Percentiles rank a stretch among this genome's conserved stretches.
These are phyloP conservation scores for Venturia asperata DNA, from an alignment of 2,329 filamentous ascomycete species.

Conservation along the genomic window DNA sequence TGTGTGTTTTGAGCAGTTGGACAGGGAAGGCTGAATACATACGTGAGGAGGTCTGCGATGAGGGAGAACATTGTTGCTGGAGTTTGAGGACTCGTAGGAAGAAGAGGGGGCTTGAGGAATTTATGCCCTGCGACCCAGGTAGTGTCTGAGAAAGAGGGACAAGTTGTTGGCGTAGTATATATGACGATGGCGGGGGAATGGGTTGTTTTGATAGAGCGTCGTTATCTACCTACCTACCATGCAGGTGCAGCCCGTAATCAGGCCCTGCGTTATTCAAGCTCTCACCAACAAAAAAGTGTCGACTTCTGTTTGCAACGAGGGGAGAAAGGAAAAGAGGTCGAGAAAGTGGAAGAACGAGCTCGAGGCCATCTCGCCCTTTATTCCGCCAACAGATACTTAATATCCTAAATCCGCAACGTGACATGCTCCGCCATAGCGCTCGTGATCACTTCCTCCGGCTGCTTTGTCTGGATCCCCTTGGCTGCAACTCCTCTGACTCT, in stretches of 20 bases:
- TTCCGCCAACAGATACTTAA: no score
- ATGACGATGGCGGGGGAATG: slow-evolving; percentile 3
- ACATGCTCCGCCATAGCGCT: neutral
- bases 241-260: neutral
- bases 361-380: no score
- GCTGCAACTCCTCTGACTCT: neutral
- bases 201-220: neutral
- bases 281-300: no score
- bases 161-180: neutral
- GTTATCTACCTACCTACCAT: neutral
- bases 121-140: neutral
- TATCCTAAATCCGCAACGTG: neutral
- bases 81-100: neutral
- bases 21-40: slow-evolving; percentile 32
- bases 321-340: no score
- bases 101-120: neutral
- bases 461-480: neutral
- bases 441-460: neutral
- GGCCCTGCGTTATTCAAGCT: no score
- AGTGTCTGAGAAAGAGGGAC: neutral
- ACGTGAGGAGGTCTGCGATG: slow-evolving; percentile 71
- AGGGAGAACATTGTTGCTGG: slow-evolving; percentile 60
- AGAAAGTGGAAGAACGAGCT: no score
- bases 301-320: no score
- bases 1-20: neutral